A percentile compares a stretch with the other conserved stretches of the same genome.
These are phyloP conservation scores for Sclerotinia glacialis DNA, from an alignment of 2,329 filamentous ascomycete species.

Conservation along the genomic window DNA sequence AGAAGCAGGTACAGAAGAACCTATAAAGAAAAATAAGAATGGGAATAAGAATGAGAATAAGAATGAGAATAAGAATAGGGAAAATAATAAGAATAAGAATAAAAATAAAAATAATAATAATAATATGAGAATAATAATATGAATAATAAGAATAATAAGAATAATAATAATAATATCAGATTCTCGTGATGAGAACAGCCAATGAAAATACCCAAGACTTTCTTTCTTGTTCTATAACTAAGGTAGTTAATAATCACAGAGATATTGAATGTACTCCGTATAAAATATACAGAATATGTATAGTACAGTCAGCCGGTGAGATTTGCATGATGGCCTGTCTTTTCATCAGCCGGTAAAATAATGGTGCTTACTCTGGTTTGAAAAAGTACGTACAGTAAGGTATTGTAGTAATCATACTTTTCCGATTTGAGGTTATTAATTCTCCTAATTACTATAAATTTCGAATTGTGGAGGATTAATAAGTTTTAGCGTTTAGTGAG, in stretches of 20 bases:
- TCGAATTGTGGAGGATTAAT: slow-evolving; percentile 1
- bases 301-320: slow-evolving; percentile 4
- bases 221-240: too few relatives aligned
- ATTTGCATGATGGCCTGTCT: neutral
- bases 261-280: neutral
- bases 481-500: neutral
- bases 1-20: neutral
- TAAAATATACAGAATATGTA: neutral
- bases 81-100: too few relatives aligned
- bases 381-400: neutral
- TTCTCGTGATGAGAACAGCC: slow-evolving; percentile 1
- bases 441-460: neutral
- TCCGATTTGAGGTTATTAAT: neutral
- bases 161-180: neutral
- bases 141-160: too few relatives aligned
- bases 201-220: too few relatives aligned
- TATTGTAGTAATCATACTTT: too few relatives aligned
- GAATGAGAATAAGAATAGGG: too few relatives aligned
- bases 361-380: neutral
- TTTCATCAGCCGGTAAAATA: neutral
- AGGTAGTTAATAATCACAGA: neutral
- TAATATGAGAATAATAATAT: too few relatives aligned
- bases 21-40: neutral
- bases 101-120: too few relatives aligned
- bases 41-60: too few relatives aligned